Percentiles rank a stretch among this genome's conserved stretches.
Conservation (phyloP, 495 filamentous ascomycete species). For the Aspergillus conjunctus region DNA sequence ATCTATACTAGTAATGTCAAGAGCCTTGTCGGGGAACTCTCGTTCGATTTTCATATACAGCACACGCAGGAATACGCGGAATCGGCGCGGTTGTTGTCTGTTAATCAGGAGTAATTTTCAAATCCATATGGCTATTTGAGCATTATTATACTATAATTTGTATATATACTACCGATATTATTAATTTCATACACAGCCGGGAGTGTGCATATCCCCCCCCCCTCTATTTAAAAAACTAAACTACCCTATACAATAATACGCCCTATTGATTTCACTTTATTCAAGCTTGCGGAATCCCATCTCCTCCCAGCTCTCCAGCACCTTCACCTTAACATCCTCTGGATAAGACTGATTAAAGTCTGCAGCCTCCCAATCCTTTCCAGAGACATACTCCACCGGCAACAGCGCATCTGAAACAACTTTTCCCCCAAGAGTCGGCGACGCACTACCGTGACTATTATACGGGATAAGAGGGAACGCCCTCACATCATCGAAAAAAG, state of each 20-base stretch:
- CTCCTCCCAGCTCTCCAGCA: conserved; percentile 35
- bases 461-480: conserved; percentile 46
- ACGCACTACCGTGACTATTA: conserved; percentile 36
- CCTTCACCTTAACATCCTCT: conserved; percentile 37
- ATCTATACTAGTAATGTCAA: conserved; percentile 50
- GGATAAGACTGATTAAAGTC: conserved; percentile 42
- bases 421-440: conserved; percentile 37
- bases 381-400: conserved; percentile 39
- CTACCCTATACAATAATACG: too few relatives aligned
- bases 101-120: not conserved
- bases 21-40: conserved; percentile 71
- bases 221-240: too few relatives aligned
- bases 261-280: conserved; percentile 2
- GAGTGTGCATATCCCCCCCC: too few relatives aligned
- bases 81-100: conserved; percentile 26
- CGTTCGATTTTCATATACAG: conserved; percentile 61
- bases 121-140: not conserved
- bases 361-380: conserved; percentile 35
- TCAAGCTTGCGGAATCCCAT: conserved; percentile 35
- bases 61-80: conserved; percentile 23
- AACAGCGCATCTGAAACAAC: conserved; percentile 43
- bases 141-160: not conserved
- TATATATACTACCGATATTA: not conserved
- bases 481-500: conserved; percentile 40
- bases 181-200: too few relatives aligned